Evolutionary conservation across 176 grass and related monocot genomes (phyloP).

Genomic region (Luzula sylvatica): DNA sequence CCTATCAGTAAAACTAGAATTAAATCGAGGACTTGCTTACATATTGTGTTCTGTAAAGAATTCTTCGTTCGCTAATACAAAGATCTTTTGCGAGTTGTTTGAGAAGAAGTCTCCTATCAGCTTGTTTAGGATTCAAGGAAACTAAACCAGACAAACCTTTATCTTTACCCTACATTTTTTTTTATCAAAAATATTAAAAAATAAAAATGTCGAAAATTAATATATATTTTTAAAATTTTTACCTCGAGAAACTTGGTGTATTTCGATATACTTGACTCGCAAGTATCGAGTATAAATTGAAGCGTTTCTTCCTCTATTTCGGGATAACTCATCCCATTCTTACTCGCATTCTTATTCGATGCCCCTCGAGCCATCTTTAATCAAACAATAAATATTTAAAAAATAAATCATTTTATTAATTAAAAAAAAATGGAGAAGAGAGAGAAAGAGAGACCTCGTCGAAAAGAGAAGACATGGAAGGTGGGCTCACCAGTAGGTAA

Average conservation of each 20-base stretch:
- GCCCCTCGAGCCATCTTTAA: constrained; percentile 79
- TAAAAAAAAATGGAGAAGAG: constrained; percentile 6
- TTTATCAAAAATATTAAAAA: neutral
- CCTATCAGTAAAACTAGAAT: neutral
- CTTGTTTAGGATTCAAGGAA: constrained; percentile 56
- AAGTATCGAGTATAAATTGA: constrained; percentile 89
- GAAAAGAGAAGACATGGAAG: constrained; percentile 51
- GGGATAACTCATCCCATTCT: constrained; percentile 44
- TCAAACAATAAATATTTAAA: neutral
- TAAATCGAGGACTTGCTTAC: constrained; percentile 32
- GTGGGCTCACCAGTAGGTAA: constrained; percentile 79
- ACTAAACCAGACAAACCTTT: constrained; percentile 14
- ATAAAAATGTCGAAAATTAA: neutral
- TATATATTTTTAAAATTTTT: neutral
- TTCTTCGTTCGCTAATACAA: constrained; percentile 78
- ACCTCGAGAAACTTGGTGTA: constrained; percentile 88
- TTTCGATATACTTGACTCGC: constrained; percentile 64
- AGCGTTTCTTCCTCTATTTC: constrained; percentile 74
- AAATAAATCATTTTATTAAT: no score
- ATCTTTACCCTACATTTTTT: constrained; percentile 38
- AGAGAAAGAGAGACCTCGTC: constrained; percentile 52
- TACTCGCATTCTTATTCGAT: constrained; percentile 51
- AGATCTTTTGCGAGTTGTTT: constrained; percentile 83
- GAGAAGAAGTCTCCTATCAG: constrained; percentile 57
- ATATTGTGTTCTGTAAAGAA: constrained; percentile 83